Conservation (phyloP, 1,284 basidiomycete genomes). For the Thecaphora thlaspeos region DNA sequence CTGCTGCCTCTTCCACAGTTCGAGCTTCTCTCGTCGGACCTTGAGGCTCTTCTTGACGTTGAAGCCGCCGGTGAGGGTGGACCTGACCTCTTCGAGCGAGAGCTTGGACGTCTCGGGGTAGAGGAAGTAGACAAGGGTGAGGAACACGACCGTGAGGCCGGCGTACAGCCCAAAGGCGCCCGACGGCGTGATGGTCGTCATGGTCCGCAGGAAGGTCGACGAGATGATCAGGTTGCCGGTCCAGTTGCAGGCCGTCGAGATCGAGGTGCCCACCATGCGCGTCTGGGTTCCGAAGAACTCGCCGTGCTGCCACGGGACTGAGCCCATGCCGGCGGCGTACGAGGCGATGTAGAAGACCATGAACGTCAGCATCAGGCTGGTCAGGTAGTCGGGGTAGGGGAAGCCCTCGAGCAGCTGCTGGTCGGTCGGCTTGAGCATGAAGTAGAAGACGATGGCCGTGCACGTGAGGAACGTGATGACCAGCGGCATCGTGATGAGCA, state of each 20-base stretch:
- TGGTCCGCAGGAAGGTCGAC: slow-evolving; percentile 74
- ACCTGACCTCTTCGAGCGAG: slow-evolving; percentile 71
- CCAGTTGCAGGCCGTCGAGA: slow-evolving; percentile 80
- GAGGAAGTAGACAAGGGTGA: slow-evolving; percentile 67
- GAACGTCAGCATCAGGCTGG: slow-evolving; percentile 69
- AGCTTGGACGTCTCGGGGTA: slow-evolving; percentile 63
- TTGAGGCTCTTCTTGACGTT: slow-evolving; percentile 59
- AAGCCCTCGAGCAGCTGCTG: slow-evolving; percentile 69
- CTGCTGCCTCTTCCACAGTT: slow-evolving; percentile 34
- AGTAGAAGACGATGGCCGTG: slow-evolving; percentile 73
- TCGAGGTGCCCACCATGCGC: slow-evolving; percentile 70
- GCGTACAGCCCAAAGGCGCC: slow-evolving; percentile 69
- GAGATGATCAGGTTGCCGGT: slow-evolving; percentile 73
- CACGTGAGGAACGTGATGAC: slow-evolving; percentile 73
- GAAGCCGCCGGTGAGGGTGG: slow-evolving; percentile 61
- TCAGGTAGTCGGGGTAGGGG: slow-evolving; percentile 68
- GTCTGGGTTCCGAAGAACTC: slow-evolving; percentile 71
- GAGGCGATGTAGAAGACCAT: slow-evolving; percentile 81
- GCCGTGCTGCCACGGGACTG: slow-evolving; percentile 84
- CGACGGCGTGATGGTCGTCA: slow-evolving; percentile 72
- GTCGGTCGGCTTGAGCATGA: slow-evolving; percentile 68
- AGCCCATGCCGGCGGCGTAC: slow-evolving; percentile 67
- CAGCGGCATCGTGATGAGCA: slow-evolving; percentile 73
- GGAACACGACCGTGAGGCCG: slow-evolving; percentile 70
- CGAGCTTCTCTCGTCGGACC: slow-evolving; percentile 52